phyloP scores from a whole-genome alignment of 2,329 filamentous ascomycete genomes.

The Aureobasidium sp. region DNA sequence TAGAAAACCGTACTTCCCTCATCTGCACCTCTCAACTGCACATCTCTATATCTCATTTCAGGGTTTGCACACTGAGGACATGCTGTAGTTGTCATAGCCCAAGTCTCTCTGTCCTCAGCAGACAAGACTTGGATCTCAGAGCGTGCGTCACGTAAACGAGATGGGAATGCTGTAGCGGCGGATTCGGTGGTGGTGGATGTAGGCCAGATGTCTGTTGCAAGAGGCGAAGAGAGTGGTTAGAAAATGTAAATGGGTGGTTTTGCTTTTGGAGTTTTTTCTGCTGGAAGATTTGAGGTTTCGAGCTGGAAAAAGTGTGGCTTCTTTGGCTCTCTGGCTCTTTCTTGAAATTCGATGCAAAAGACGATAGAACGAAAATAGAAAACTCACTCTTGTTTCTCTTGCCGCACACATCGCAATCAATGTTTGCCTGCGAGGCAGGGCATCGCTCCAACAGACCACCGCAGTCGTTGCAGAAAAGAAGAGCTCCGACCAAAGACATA shows the following conservation, averaged over 20 bases:
- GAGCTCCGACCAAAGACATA: constrained; percentile 84
- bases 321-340: neutral
- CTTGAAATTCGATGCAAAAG: neutral
- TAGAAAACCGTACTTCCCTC: constrained; percentile 93
- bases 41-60: constrained; percentile 76
- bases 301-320: constrained; percentile 1
- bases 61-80: constrained; percentile 75
- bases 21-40: constrained; percentile 85
- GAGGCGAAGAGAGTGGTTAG: constrained; percentile 13
- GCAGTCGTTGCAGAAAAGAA: constrained; percentile 90
- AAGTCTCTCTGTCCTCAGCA: constrained; percentile 62
- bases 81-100: constrained; percentile 57
- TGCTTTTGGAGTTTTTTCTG: too few relatives aligned
- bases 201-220: constrained; percentile 60
- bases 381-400: constrained; percentile 68
- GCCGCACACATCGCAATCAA: constrained; percentile 82
- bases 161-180: constrained; percentile 84
- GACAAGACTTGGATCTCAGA: constrained; percentile 78
- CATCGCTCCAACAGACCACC: constrained; percentile 81
- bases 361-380: neutral
- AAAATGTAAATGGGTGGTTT: neutral
- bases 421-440: constrained; percentile 65
- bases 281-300: too few relatives aligned
- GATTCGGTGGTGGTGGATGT: constrained; percentile 73
- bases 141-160: constrained; percentile 69